Evolutionary conservation across 2,329 filamentous ascomycete genomes (phyloP), one percentile per base, ranked within the genome.

Genomic region (Stagonosporopsis tanaceti): DNA sequence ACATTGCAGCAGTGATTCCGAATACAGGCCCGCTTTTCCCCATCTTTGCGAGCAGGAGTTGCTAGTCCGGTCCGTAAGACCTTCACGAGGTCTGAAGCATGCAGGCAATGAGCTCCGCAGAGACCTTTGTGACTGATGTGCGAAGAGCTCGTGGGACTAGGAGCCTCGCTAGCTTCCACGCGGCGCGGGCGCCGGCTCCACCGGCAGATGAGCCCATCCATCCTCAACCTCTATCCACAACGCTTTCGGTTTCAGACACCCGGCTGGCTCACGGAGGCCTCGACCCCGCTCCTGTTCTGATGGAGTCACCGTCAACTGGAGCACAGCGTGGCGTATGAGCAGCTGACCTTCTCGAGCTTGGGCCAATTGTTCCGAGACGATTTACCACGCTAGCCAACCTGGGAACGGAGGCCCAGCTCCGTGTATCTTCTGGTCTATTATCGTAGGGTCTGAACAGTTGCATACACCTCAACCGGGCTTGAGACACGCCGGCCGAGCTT

Each of bases 381-480:
- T 12, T 17, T 27, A n/a, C 15, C 6, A 24, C 46, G 40, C 56
- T 59, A 59, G 34, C 56, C 28, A 9, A 20, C 8, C n/a, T 42
- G 4, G 35, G 14, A 14, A 22, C 56, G 56, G 56, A 50, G 28
- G 25, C n/a, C 27, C 7, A n/a, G 30, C 17, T 59, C 56, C 56
- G 56, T 6, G 35, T 15, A 53, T 41, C 50, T 53, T 41, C 35
- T 20, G 15, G 25, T 28, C 39, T 27, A 44, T n/a, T 32, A 30
- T 35, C 24, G 35, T 37, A 57, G 47, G 30, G 34, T 30, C 24
- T 32, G 48, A 48, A 44, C 25, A 45, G 20, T 32, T 58, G 40
- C 50, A 46, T 38, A 41, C 45, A 59, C 30, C 50, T 53, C 35
- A 35, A 58, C 50, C 40, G 53, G 32, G 50, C 40, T 28, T 39